These are phyloP conservation scores for Kwoniella botswanensis DNA, from an alignment of 768 basidiomycete genomes.

Conservation along the genomic window DNA sequence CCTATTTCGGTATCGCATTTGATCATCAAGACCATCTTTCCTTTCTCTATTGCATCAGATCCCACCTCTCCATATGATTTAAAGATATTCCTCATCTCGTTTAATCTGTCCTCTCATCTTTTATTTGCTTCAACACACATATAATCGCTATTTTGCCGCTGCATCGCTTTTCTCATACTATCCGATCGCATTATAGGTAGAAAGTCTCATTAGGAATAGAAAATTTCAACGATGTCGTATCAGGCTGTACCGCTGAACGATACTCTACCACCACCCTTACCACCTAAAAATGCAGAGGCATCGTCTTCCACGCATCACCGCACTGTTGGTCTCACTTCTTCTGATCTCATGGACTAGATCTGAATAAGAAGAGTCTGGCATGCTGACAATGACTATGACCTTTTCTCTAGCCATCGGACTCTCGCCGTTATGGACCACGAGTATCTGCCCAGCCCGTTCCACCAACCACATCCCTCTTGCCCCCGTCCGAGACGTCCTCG, in stretches of 20 bases:
- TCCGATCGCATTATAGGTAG: not conserved
- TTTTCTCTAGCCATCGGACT: slow-evolving; percentile 5
- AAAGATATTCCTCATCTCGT: no score
- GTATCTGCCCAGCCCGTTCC: slow-evolving; percentile 35
- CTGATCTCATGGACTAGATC: not conserved
- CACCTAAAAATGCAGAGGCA: slow-evolving; percentile 6
- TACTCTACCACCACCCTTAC: not conserved
- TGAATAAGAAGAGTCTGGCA: not conserved
- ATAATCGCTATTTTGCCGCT: not conserved
- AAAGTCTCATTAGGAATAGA: not conserved
- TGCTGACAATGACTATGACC: not conserved
- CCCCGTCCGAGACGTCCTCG: not conserved
- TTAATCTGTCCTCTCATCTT: not conserved
- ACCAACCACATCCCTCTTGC: slow-evolving; percentile 4
- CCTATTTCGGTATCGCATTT: not conserved
- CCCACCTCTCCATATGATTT: no score
- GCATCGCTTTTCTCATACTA: not conserved
- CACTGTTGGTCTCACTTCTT: slow-evolving; percentile 5
- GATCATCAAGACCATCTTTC: not conserved
- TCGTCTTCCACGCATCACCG: slow-evolving; percentile 7
- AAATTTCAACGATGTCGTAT: slow-evolving; percentile 6
- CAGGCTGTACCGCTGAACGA: slow-evolving; percentile 4
- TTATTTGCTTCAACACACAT: not conserved
- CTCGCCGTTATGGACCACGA: slow-evolving; percentile 44
- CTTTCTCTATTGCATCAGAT: not conserved